Evolutionary conservation across 805 yeast species (phyloP).

Genomic region (Wickerhamomyces bisporus): DNA sequence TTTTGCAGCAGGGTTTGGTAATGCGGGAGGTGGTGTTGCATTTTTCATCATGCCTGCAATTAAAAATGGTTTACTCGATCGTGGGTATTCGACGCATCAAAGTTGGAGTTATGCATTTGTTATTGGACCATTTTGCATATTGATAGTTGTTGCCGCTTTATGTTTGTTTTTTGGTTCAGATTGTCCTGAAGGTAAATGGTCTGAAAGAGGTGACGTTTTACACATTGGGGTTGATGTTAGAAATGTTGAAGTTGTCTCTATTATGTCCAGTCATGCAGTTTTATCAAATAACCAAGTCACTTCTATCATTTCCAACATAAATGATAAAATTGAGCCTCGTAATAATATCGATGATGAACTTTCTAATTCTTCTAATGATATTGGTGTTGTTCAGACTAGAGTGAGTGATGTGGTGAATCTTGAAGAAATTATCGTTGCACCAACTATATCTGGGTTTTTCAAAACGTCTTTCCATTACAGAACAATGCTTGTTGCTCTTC

Average conservation of each 20-base stretch:
- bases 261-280: constrained; percentile 12
- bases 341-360: constrained; percentile 5
- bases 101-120: constrained; percentile 26
- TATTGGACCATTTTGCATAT: constrained; percentile 28
- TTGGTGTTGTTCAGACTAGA: constrained; percentile 12
- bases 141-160: constrained; percentile 23
- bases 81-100: constrained; percentile 20
- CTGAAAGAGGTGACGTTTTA: constrained; percentile 24
- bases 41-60: constrained; percentile 30
- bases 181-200: constrained; percentile 33
- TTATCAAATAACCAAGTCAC: constrained; percentile 1
- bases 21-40: constrained; percentile 30
- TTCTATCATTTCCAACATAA: not conserved
- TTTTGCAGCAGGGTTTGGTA: constrained; percentile 29
- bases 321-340: constrained; percentile 3
- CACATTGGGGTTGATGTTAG: constrained; percentile 23
- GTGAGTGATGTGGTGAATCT: constrained; percentile 16
- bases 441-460: constrained; percentile 15
- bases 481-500: constrained; percentile 25
- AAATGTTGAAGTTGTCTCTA: constrained; percentile 19
- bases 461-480: constrained; percentile 21
- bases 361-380: constrained; percentile 1
- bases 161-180: constrained; percentile 26
- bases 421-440: constrained; percentile 25
- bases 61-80: constrained; percentile 10